Evolutionary conservation across 176 grass and related monocot species (phyloP).

Genomic region (Oryza brachyantha): DNA sequence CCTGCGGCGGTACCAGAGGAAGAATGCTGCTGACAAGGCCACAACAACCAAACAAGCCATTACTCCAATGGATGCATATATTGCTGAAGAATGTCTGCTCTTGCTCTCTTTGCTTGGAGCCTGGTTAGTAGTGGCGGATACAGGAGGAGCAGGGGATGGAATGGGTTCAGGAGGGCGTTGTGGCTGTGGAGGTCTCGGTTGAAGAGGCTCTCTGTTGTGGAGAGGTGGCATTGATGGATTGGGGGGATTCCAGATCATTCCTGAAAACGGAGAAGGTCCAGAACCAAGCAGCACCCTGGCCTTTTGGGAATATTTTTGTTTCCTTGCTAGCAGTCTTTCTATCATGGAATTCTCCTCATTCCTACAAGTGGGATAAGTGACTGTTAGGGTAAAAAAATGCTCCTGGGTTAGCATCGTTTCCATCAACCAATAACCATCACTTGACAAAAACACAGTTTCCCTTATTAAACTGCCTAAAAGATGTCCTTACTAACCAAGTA

Average conservation of each 20-base stretch:
- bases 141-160: background rate
- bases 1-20: conserved; percentile 36
- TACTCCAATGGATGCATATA: conserved; percentile 45
- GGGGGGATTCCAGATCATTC: background rate
- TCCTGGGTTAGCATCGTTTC: background rate
- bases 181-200: background rate
- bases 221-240: background rate
- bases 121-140: background rate
- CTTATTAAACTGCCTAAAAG: no score
- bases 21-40: conserved; percentile 32
- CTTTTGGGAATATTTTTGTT: background rate
- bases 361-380: conserved; percentile 26
- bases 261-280: background rate
- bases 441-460: background rate
- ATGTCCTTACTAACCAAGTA: no score
- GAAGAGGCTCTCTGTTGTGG: background rate
- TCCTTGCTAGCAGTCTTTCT: conserved; percentile 27
- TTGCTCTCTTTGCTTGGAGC: background rate
- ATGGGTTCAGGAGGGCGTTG: conserved; percentile 1
- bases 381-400: background rate
- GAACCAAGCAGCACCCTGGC: background rate
- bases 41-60: conserved; percentile 28
- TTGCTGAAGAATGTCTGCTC: background rate
- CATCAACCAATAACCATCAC: background rate
- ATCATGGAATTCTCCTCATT: background rate